A percentile compares a stretch with the other conserved stretches of the same genome.
Evolutionary conservation across 371 early-diverging fungal species (phyloP).

Genomic region (Blakeslea trispora): DNA sequence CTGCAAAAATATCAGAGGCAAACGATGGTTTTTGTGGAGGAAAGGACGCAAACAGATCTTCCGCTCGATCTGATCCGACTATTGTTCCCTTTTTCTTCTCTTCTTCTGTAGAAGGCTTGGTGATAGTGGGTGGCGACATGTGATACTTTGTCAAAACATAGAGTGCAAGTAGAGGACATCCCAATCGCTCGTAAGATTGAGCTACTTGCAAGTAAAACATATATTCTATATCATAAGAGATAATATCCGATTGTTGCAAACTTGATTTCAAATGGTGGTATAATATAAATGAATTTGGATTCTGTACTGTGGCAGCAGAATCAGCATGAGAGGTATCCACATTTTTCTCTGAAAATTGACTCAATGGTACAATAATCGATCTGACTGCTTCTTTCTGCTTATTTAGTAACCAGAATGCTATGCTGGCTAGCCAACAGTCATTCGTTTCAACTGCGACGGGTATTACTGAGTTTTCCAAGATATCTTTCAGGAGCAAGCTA

Average conservation of each 20-base stretch:
- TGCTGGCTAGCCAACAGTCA: slow-evolving; percentile 79
- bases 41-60: slow-evolving; percentile 18
- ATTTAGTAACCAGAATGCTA: slow-evolving; percentile 66
- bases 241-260: slow-evolving; percentile 13
- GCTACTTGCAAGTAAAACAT: slow-evolving; percentile 62
- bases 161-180: slow-evolving; percentile 74
- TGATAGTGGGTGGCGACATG: slow-evolving; percentile 25
- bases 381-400: slow-evolving; percentile 66
- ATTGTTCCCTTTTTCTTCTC: background rate
- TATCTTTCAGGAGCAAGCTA: slow-evolving; percentile 60
- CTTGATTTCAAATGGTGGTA: slow-evolving; percentile 68
- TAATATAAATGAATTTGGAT: slow-evolving; percentile 80
- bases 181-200: slow-evolving; percentile 73
- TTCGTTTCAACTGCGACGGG: slow-evolving; percentile 42
- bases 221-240: slow-evolving; percentile 47
- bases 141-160: slow-evolving; percentile 51
- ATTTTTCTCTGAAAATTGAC: slow-evolving; percentile 12
- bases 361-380: slow-evolving; percentile 56
- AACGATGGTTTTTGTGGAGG: slow-evolving; percentile 13
- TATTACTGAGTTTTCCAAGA: slow-evolving; percentile 46
- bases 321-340: slow-evolving; percentile 12
- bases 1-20: slow-evolving; percentile 35
- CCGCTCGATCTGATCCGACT: slow-evolving; percentile 2
- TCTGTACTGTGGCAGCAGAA: slow-evolving; percentile 42
- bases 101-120: background rate